Base-by-base conservation (phyloP, 2,329 filamentous ascomycete genomes). In the Fonsecaea nubica region DNA sequence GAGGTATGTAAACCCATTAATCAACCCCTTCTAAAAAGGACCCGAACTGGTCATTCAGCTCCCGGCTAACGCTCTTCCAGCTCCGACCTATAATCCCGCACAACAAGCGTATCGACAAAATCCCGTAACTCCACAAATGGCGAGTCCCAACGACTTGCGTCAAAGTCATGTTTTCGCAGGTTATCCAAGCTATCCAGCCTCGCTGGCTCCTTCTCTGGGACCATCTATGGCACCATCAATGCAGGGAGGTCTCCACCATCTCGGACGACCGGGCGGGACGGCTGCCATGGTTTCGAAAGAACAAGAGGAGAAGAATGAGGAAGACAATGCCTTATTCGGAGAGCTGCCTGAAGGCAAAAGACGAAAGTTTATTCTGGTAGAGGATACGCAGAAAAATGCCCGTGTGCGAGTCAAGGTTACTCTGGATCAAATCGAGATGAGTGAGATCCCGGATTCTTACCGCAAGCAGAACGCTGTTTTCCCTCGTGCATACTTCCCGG, bases 381-480 rank as follows among this genome's bases (percentile, higher is more conserved):
- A 97, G 72, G 94, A 98, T 77, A 89, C 88, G 60, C 90, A 93
- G 69, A 90, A 92, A 40, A 90, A 90, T 60, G 90, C 88, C 58
- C 87, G 93, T 50, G 89, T 97, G 1, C 89, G 94, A 15, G 93
- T 98, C 54, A 90, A 93, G 68, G 93, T 97, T 59, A 95, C 91
- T 69, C 87, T 99, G n/a, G 92, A 97, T 75, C 89, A 90, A 53
- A 93, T 97, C 73, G 91, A 97, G 77, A 96, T 95, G 82, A 90
- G 93, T 75, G 94, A 98, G 79, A 96, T 98, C 75, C 94, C 94
- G 1, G 94, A 98, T 78, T 95, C 92, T 15, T 97, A 97, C 81
- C 91, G 94, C 72, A 93, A 93, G 80, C 88, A 87, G 63, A 94
- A 94, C 74, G 92, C 92, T 9, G 93, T 98, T 1, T 98, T 90